A percentile compares a stretch with the other conserved stretches of the same genome.
Conservation (phyloP, 139 green algal species). For the Chara braunii region DNA sequence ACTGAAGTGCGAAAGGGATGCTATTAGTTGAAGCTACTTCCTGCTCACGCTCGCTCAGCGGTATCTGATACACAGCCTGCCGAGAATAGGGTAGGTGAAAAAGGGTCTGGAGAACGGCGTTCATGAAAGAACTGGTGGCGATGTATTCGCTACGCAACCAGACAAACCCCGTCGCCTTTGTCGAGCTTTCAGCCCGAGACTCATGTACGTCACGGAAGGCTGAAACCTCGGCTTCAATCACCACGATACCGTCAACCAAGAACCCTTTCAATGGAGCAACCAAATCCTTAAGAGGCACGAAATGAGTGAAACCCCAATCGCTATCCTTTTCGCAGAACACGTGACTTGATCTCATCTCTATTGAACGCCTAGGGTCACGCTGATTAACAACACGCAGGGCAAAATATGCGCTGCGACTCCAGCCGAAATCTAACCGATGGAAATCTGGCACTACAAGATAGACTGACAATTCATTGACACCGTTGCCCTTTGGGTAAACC, state of each 20-base stretch:
- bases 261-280: constrained; percentile 49
- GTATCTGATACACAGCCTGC: constrained; percentile 82
- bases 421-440: constrained; percentile 15
- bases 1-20: constrained; percentile 89
- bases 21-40: constrained; percentile 42
- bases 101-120: constrained; percentile 89
- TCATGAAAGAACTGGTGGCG: constrained; percentile 96
- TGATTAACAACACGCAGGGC: constrained; percentile 66
- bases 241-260: constrained; percentile 50
- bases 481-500: constrained; percentile 24
- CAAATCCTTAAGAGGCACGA: constrained; percentile 53
- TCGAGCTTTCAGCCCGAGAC: constrained; percentile 93
- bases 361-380: constrained; percentile 14
- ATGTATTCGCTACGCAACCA: constrained; percentile 94
- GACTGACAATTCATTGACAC: constrained; percentile 16
- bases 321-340: constrained; percentile 51
- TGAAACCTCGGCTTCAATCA: constrained; percentile 40
- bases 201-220: no score
- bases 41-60: constrained; percentile 56
- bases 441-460: constrained; percentile 36
- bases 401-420: constrained; percentile 63
- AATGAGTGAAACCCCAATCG: constrained; percentile 82
- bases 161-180: constrained; percentile 79
- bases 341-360: constrained; percentile 39
- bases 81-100: constrained; percentile 84